Evolutionary conservation across 805 yeast species (phyloP).

Genomic region (Wickerhamiella cacticola): DNA sequence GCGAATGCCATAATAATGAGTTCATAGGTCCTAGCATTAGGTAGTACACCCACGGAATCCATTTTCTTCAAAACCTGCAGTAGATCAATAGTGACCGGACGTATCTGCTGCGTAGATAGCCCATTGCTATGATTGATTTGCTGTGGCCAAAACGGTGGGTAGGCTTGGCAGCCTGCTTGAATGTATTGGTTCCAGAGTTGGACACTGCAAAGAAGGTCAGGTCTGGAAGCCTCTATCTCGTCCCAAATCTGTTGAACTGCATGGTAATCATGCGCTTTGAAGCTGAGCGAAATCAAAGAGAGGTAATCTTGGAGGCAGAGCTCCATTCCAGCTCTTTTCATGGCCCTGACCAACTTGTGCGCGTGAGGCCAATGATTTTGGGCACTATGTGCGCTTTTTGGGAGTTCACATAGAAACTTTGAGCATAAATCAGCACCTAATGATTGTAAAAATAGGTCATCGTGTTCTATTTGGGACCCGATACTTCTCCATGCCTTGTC

Average conservation of each 20-base stretch:
- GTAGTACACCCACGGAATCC: conserved; percentile 24
- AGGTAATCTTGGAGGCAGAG: conserved; percentile 22
- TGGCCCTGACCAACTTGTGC: conserved; percentile 16
- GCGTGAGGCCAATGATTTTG: conserved; percentile 21
- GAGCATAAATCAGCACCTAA: conserved; percentile 12
- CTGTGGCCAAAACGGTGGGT: conserved; percentile 24
- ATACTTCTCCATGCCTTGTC: conserved; percentile 17
- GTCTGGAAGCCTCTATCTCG: conserved; percentile 16
- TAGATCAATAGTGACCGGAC: conserved; percentile 19
- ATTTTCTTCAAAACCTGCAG: conserved; percentile 22
- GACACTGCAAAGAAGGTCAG: conserved; percentile 19
- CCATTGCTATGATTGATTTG: background rate
- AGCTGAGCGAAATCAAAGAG: conserved; percentile 23
- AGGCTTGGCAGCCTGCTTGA: conserved; percentile 25
- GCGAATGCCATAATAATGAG: conserved; percentile 26
- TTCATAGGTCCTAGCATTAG: conserved; percentile 27
- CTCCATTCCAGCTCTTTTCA: conserved; percentile 16
- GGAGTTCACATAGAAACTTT: conserved; percentile 14
- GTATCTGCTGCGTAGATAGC: conserved; percentile 12
- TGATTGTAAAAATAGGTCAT: conserved; percentile 10
- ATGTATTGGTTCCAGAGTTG: conserved; percentile 29
- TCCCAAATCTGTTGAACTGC: conserved; percentile 24
- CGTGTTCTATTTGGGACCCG: conserved; percentile 11
- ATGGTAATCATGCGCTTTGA: conserved; percentile 19
- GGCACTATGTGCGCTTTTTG: conserved; percentile 18